Conservation (phyloP, 2,329 filamentous ascomycete species). For the Claviceps cyperi region DNA sequence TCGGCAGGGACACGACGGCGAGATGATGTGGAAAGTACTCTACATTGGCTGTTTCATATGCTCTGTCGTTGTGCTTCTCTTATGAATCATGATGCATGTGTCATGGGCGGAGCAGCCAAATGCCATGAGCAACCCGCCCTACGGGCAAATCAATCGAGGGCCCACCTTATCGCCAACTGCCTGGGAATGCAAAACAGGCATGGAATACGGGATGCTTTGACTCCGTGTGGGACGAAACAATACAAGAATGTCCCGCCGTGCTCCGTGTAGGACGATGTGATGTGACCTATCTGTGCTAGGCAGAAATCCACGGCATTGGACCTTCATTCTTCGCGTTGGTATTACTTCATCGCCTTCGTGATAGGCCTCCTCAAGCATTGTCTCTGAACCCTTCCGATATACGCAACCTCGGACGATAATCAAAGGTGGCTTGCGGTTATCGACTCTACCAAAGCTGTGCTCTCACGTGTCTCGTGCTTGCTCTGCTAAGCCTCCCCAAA, state of each 20-base stretch:
- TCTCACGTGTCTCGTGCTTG: neutral
- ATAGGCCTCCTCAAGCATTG: neutral
- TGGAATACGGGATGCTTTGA: neutral
- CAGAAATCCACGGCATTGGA: neutral
- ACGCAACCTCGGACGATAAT: neutral
- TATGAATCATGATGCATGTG: no score
- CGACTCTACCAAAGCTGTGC: neutral
- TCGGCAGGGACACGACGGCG: neutral
- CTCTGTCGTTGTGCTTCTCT: no score
- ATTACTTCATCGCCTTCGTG: no score
- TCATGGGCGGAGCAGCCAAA: neutral
- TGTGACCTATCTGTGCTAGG: neutral
- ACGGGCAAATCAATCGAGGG: neutral
- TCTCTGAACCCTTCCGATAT: neutral
- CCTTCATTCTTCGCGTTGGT: neutral
- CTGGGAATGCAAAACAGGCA: neutral
- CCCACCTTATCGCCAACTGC: neutral
- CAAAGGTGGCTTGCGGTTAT: neutral
- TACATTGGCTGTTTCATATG: no score
- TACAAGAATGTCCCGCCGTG: slow-evolving; percentile 1
- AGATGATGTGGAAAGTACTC: neutral
- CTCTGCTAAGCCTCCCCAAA: neutral
- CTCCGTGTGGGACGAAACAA: neutral
- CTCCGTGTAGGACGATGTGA: neutral
- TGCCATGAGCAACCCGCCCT: neutral